These are phyloP conservation scores for Neolentinus lepideus DNA, from an alignment of 1,284 basidiomycete species.

Conservation along the genomic window DNA sequence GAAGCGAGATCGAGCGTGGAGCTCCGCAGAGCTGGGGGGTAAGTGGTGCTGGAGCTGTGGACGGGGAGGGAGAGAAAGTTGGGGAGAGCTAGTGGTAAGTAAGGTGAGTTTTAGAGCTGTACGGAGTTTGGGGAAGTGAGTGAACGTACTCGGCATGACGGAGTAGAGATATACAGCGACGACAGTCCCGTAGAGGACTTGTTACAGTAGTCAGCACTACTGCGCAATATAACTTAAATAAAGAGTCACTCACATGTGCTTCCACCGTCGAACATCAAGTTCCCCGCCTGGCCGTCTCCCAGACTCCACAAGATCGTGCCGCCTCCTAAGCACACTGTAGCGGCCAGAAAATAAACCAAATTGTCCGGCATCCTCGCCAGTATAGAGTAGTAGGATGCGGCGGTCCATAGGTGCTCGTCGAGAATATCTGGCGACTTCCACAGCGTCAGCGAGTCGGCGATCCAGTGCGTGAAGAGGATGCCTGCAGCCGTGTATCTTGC, in stretches of 20 bases:
- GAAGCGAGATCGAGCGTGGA: constrained; percentile 72
- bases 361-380: constrained; percentile 43
- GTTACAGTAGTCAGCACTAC: neutral
- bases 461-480: constrained; percentile 79
- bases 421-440: constrained; percentile 73
- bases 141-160: constrained; percentile 63
- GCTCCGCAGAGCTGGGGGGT: constrained; percentile 44
- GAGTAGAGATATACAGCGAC: constrained; percentile 63
- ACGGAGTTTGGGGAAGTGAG: constrained; percentile 2
- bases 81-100: constrained; percentile 28
- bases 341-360: constrained; percentile 26
- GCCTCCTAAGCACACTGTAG: constrained; percentile 50
- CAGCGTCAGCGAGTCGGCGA: constrained; percentile 75
- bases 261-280: constrained; percentile 83
- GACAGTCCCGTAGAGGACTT: constrained; percentile 69
- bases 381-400: constrained; percentile 72
- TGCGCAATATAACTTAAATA: constrained; percentile 1
- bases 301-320: constrained; percentile 69
- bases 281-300: constrained; percentile 66
- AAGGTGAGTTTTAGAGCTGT: constrained; percentile 3
- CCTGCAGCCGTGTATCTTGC: constrained; percentile 32
- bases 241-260: constrained; percentile 59
- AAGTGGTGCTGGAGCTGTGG: constrained; percentile 36
- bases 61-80: constrained; percentile 50
- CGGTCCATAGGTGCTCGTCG: constrained; percentile 71